Conservation (phyloP, 2,329 filamentous ascomycete genomes). For the Whalleya microplaca region DNA sequence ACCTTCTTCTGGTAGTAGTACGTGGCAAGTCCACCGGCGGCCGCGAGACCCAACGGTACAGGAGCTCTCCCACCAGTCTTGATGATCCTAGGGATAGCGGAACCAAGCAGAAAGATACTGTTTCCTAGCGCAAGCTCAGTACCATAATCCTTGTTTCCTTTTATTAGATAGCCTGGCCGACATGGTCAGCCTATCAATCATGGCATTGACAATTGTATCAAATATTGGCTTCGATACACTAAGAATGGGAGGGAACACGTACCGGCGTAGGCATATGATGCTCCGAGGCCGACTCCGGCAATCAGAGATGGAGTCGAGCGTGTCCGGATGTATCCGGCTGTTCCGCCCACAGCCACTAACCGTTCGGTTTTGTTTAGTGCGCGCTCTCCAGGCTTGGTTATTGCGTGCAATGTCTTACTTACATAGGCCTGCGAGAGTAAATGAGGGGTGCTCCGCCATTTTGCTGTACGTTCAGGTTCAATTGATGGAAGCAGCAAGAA, state of each 20-base stretch:
- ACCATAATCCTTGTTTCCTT: constrained; percentile 47
- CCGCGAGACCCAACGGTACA: constrained; percentile 40
- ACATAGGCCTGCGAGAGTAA: constrained; percentile 45
- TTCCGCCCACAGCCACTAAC: constrained; percentile 39
- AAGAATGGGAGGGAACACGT: not conserved
- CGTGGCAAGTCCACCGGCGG: constrained; percentile 41
- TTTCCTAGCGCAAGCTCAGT: constrained; percentile 46
- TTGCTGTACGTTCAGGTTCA: not conserved
- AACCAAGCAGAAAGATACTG: constrained; percentile 43
- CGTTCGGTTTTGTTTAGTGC: not conserved
- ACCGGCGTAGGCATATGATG: constrained; percentile 39
- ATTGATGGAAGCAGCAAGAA: not conserved
- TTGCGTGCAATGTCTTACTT: constrained; percentile 22
- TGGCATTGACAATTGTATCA: not conserved
- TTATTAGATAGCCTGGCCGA: constrained; percentile 44
- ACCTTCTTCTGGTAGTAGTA: constrained; percentile 48
- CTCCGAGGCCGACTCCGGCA: constrained; percentile 38
- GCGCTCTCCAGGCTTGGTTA: not conserved
- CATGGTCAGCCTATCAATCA: not conserved
- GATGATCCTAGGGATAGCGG: constrained; percentile 43
- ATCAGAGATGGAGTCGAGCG: constrained; percentile 39
- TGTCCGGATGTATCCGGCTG: constrained; percentile 37
- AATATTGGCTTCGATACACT: not conserved
- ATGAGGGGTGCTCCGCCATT: constrained; percentile 47
- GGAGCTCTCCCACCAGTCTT: constrained; percentile 44